Evolutionary conservation across 768 basidiomycete species (phyloP), one percentile per base, ranked within the genome.

Genomic region (Pholiota microspora): DNA sequence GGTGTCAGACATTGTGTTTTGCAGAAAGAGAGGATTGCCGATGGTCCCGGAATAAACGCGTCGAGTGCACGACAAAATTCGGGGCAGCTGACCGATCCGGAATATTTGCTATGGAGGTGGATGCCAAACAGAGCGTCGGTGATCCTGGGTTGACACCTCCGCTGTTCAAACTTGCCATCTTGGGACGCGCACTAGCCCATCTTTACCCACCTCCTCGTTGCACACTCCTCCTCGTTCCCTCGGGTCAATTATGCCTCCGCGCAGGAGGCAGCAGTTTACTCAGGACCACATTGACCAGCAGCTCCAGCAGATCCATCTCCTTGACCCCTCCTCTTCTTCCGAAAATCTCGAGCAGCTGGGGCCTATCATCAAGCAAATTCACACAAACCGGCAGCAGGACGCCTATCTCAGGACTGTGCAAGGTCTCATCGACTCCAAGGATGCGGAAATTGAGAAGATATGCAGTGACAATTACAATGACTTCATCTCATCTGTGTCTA

Each of bases 381-480:
- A 95, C 71, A 82, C 85, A 60, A 90, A 84, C 67, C 78, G 89
- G 49, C 89, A 92, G 62, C 94, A 97, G 64, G 94, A 97, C 53
- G 80, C 84, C 9, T 98, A 93, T 71, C 80, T 98, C 52, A 83
- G 89, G 49, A 90, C 87, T 40, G 76, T 98, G 38, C 88, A 91
- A 64, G 78, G 75, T n/a, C 89, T 98, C 64, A 88, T 98, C 55
- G 86, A 93, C 64, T 85, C 94, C 59, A 97, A 98, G 74, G 97
- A 99, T 69, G 79, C 82, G 57, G 96, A 98, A 71, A 99, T 99
- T 69, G 93, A 98, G 73, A 85, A 83, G 56, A 94, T 98, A 69
- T 98, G 97, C 73, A 83, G 86, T 54, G 90, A 94, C 61, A 98
- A 98, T 70, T 98, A 98, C 65, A 93, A 95, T 72, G 96, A 98